Percentiles rank a stretch among this genome's conserved stretches.
phyloP scores from a whole-genome alignment of 2,329 filamentous ascomycete species.

The Chaetomium sp. region DNA sequence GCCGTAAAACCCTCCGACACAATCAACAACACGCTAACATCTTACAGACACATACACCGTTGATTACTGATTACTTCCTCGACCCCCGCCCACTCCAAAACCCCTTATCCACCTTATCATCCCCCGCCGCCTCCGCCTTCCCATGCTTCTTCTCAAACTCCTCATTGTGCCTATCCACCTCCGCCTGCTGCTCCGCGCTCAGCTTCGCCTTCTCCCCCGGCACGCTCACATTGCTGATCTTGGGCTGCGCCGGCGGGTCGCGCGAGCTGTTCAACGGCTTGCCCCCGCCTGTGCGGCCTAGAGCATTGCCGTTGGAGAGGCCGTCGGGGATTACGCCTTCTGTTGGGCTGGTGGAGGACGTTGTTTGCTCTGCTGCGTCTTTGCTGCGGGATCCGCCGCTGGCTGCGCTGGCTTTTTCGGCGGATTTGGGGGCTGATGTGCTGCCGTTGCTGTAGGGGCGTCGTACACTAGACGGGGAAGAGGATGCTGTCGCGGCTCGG shows the following conservation, averaged over 20 bases:
- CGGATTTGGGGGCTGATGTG: conserved; percentile 21
- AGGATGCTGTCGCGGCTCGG: neutral
- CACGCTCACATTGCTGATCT: conserved; percentile 44
- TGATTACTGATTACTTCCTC: conserved; percentile 20
- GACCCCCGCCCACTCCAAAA: conserved; percentile 41
- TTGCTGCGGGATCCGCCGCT: conserved; percentile 34
- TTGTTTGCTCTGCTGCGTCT: conserved; percentile 27
- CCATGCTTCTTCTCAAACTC: conserved; percentile 53
- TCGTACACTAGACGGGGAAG: neutral
- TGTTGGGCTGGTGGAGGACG: conserved; percentile 21
- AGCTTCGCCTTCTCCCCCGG: conserved; percentile 31
- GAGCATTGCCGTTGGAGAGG: conserved; percentile 27
- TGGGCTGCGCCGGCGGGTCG: conserved; percentile 40
- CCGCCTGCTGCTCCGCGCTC: conserved; percentile 45
- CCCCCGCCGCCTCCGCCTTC: conserved; percentile 33
- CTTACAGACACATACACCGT: too few species aligned
- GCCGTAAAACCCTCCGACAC: too few species aligned
- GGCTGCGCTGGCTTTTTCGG: conserved; percentile 25
- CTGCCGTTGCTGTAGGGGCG: conserved; percentile 7
- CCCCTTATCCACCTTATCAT: conserved; percentile 49
- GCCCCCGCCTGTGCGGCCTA: conserved; percentile 36
- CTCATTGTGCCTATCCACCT: conserved; percentile 52
- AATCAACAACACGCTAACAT: too few species aligned
- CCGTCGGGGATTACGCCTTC: conserved; percentile 24
- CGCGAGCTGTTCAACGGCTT: conserved; percentile 29